phyloP scores from a whole-genome alignment of 495 filamentous ascomycete species.

The Lepidopterella palustris region DNA sequence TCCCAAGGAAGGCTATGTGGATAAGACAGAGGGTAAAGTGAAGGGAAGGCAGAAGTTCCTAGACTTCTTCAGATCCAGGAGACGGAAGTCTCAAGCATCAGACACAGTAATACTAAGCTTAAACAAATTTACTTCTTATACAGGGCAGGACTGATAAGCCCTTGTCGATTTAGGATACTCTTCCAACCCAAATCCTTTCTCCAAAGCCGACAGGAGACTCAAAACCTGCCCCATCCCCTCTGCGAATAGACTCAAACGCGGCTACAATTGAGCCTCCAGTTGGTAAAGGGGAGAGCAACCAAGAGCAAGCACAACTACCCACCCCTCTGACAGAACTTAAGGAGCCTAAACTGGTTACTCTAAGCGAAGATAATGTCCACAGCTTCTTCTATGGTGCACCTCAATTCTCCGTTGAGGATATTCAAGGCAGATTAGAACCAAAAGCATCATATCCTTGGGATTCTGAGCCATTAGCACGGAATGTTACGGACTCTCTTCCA shows the following conservation, averaged over 20 bases:
- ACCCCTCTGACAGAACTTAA: conserved; percentile 4
- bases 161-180: not conserved
- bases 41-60: conserved; percentile 12
- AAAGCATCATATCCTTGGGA: conserved; percentile 67
- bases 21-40: conserved; percentile 10
- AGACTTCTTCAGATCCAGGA: conserved; percentile 20
- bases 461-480: conserved; percentile 53
- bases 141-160: not conserved
- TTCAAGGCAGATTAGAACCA: conserved; percentile 52
- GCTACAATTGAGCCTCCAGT: not conserved
- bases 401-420: conserved; percentile 53
- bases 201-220: conserved; percentile 14
- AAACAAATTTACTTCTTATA: not conserved
- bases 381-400: conserved; percentile 71
- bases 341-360: conserved; percentile 11
- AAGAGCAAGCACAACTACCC: not conserved
- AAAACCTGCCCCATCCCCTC: conserved; percentile 13
- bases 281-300: not conserved
- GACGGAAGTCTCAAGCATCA: conserved; percentile 8
- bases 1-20: not conserved
- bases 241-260: conserved; percentile 6
- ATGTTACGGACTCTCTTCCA: conserved; percentile 53
- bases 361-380: conserved; percentile 57
- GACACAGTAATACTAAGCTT: not conserved
- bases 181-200: not conserved